Percentiles rank a stretch among this genome's conserved stretches.
Conservation (phyloP, 306 rosid genomes). For the Ziziphus jujuba region DNA sequence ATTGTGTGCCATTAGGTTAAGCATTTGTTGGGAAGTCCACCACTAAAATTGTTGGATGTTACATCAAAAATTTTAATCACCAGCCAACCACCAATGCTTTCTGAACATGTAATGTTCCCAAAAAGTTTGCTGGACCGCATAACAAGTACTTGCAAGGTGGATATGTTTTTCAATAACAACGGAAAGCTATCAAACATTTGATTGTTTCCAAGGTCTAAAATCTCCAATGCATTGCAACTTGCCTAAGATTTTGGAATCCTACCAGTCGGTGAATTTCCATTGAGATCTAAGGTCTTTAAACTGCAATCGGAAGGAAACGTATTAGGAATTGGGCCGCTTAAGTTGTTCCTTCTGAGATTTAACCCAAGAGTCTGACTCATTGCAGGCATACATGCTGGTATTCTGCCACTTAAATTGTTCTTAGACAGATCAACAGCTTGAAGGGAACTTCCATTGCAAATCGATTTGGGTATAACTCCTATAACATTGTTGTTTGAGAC, state of each 20-base stretch:
- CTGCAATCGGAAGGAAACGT: constrained; percentile 18
- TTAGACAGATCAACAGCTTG: constrained; percentile 37
- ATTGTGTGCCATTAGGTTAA: constrained; percentile 4
- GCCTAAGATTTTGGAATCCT: constrained; percentile 31
- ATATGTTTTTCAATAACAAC: neutral
- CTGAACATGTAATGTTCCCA: constrained; percentile 6
- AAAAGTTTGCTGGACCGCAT: constrained; percentile 14
- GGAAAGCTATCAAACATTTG: constrained; percentile 6
- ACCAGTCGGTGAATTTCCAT: constrained; percentile 27
- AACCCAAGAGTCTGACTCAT: constrained; percentile 8
- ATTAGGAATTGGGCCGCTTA: constrained; percentile 19
- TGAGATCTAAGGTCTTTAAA: constrained; percentile 29
- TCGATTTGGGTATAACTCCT: constrained; percentile 28
- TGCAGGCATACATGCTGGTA: constrained; percentile 32
- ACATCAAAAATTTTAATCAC: constrained; percentile 22
- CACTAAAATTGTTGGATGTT: constrained; percentile 8
- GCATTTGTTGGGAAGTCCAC: neutral
- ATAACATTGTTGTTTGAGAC: neutral
- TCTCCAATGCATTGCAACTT: constrained; percentile 27
- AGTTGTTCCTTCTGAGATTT: constrained; percentile 24
- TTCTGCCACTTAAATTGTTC: constrained; percentile 15
- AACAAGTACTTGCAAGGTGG: constrained; percentile 20
- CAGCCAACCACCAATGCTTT: neutral
- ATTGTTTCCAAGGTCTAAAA: constrained; percentile 35
- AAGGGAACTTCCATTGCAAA: constrained; percentile 34